A percentile compares a stretch with the other conserved stretches of the same genome.
phyloP scores from a whole-genome alignment of 495 filamentous ascomycete species.

The Neurospora intermedia region DNA sequence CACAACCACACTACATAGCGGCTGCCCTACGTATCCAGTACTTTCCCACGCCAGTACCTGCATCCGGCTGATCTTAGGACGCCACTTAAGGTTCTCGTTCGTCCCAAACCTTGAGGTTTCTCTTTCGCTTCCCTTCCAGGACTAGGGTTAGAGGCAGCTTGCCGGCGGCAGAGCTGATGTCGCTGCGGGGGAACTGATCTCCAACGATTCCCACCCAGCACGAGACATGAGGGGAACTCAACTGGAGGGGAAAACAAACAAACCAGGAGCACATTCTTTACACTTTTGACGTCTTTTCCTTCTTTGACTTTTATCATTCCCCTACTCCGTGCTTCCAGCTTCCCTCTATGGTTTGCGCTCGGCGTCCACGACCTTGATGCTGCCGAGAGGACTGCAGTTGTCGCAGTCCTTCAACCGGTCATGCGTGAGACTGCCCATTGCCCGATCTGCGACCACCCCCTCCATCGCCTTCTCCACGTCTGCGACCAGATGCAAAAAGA shows the following conservation, averaged over 20 bases:
- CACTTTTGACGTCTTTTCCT: not conserved
- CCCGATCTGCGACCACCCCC: slow-evolving; percentile 4
- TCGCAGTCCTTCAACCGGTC: slow-evolving; percentile 26
- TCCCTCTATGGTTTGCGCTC: not conserved
- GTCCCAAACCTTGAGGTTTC: not conserved
- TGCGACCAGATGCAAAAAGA: not conserved
- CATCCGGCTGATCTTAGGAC: not conserved
- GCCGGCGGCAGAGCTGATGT: not conserved
- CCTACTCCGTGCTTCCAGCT: not conserved
- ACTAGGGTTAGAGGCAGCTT: not conserved
- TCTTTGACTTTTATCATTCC: not conserved
- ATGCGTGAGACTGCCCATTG: slow-evolving; percentile 15
- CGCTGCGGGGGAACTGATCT: not conserved
- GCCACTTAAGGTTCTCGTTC: not conserved
- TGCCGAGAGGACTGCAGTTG: slow-evolving; percentile 23
- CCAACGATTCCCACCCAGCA: not conserved
- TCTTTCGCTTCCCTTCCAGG: not conserved
- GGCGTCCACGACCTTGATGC: slow-evolving; percentile 25
- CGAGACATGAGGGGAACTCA: not conserved
- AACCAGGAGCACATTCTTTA: not conserved
- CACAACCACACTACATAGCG: not conserved
- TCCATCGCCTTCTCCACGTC: not conserved
- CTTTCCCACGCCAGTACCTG: not conserved
- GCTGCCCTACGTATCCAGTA: not conserved
- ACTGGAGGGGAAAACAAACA: not conserved